These are phyloP conservation scores for Russula griseocarnosa DNA, from an alignment of 768 basidiomycete species.

Conservation along the genomic window DNA sequence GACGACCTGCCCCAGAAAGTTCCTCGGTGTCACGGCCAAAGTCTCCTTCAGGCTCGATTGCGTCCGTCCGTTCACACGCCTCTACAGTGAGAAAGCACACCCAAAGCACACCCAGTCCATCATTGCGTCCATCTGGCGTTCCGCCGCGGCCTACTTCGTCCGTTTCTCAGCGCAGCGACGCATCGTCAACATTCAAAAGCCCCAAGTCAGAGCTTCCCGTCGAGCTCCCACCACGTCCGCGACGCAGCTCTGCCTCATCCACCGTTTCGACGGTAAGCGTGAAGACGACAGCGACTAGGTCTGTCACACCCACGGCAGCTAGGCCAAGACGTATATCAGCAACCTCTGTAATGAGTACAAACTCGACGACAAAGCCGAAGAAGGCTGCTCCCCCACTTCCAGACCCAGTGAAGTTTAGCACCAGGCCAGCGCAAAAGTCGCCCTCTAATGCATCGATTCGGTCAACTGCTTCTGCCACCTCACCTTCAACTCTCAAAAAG, in stretches of 20 bases:
- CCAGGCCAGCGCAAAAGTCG: slow-evolving; percentile 6
- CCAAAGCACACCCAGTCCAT: slow-evolving; percentile 26
- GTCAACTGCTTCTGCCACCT: slow-evolving; percentile 25
- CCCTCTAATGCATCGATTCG: slow-evolving; percentile 26
- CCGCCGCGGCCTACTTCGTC: slow-evolving; percentile 30
- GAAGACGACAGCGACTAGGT: slow-evolving; percentile 32
- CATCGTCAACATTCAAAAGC: slow-evolving; percentile 45
- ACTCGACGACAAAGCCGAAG: slow-evolving; percentile 22
- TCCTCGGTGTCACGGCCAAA: slow-evolving; percentile 26
- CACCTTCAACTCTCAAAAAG: slow-evolving; percentile 27
- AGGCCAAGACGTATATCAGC: slow-evolving; percentile 25
- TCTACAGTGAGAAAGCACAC: slow-evolving; percentile 39
- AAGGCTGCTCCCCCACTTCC: slow-evolving; percentile 24
- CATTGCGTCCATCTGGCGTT: slow-evolving; percentile 24
- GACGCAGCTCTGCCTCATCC: slow-evolving; percentile 35
- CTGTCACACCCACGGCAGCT: slow-evolving; percentile 23
- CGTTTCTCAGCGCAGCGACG: slow-evolving; percentile 37
- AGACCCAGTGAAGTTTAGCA: slow-evolving; percentile 15
- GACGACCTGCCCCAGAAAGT: slow-evolving; percentile 16
- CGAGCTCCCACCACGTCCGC: slow-evolving; percentile 35
- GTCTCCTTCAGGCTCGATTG: slow-evolving; percentile 36
- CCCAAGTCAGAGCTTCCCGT: slow-evolving; percentile 39
- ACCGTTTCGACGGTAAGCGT: slow-evolving; percentile 34
- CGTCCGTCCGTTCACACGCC: slow-evolving; percentile 37
- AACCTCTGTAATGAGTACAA: slow-evolving; percentile 23